phyloP scores from a whole-genome alignment of 2,329 filamentous ascomycete genomes.

The Seiridium unicorne region DNA sequence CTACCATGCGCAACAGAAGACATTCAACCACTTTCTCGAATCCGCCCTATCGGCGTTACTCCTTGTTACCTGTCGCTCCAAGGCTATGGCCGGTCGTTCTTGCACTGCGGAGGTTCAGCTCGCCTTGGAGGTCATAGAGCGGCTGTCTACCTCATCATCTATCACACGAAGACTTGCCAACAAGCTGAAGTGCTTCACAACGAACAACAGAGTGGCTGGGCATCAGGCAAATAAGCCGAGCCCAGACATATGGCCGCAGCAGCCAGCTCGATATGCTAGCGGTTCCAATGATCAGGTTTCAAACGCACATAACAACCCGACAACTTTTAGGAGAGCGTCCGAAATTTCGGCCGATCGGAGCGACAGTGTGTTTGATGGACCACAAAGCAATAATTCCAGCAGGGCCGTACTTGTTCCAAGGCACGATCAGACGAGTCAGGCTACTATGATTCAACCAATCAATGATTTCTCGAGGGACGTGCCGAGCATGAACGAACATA shows the following conservation, averaged over 20 bases:
- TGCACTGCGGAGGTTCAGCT: not conserved
- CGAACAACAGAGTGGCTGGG: not conserved
- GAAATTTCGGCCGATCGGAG: not conserved
- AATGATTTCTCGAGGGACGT: not conserved
- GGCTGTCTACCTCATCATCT: not conserved
- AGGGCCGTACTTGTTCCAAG: not conserved
- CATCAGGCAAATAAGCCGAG: not conserved
- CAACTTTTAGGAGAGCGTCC: not conserved
- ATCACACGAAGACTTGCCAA: constrained; percentile 1
- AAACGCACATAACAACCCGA: not conserved
- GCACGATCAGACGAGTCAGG: not conserved
- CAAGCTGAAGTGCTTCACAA: not conserved
- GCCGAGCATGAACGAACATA: not conserved
- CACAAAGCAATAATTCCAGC: not conserved
- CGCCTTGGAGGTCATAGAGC: not conserved
- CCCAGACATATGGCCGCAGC: not conserved
- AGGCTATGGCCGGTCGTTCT: not conserved
- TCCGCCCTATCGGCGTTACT: constrained; percentile 1
- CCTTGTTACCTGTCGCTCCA: not conserved
- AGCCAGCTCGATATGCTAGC: not conserved
- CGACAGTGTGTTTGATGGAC: not conserved
- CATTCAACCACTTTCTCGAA: constrained; percentile 7
- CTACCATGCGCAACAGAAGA: constrained; percentile 4
- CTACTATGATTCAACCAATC: not conserved
- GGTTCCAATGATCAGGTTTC: too few relatives aligned